phyloP scores from a whole-genome alignment of 257 asterid genomes.

The Forsythia suspensa region DNA sequence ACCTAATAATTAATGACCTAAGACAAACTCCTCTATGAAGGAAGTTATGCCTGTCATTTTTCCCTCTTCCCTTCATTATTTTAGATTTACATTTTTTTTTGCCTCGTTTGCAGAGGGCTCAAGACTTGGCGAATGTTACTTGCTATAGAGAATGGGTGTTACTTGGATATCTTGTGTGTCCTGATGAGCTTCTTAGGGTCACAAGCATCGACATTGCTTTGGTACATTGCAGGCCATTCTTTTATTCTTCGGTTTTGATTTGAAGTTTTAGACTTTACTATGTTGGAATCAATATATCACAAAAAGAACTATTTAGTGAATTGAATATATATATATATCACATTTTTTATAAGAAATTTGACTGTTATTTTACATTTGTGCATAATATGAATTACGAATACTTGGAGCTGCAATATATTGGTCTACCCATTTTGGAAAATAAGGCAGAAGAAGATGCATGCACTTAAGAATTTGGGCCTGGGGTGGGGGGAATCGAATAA shows the following conservation, averaged over 20 bases:
- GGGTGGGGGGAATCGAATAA: neutral
- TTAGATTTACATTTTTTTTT: conserved; percentile 8
- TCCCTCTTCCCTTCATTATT: conserved; percentile 15
- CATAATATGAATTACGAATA: conserved; percentile 9
- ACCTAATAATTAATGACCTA: conserved; percentile 2
- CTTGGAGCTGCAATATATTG: conserved; percentile 26
- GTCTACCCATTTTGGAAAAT: conserved; percentile 3
- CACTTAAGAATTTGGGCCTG: neutral
- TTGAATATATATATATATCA: neutral
- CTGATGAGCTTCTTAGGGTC: conserved; percentile 97
- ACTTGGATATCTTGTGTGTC: conserved; percentile 96
- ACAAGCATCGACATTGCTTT: conserved; percentile 97
- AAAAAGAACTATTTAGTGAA: neutral
- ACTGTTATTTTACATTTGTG: conserved; percentile 9
- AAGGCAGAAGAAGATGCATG: neutral
- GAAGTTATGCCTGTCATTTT: conserved; percentile 19
- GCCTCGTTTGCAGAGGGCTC: conserved; percentile 78
- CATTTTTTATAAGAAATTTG: too few species aligned
- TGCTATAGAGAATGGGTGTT: conserved; percentile 95
- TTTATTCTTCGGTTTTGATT: conserved; percentile 25
- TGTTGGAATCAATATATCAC: neutral
- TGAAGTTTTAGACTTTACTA: neutral
- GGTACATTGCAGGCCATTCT: conserved; percentile 48
- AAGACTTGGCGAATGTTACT: conserved; percentile 97
- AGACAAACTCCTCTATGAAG: conserved; percentile 11